These are phyloP conservation scores for Aspergillus phoenicis DNA, from an alignment of 2,329 filamentous ascomycete species.

Conservation along the genomic window DNA sequence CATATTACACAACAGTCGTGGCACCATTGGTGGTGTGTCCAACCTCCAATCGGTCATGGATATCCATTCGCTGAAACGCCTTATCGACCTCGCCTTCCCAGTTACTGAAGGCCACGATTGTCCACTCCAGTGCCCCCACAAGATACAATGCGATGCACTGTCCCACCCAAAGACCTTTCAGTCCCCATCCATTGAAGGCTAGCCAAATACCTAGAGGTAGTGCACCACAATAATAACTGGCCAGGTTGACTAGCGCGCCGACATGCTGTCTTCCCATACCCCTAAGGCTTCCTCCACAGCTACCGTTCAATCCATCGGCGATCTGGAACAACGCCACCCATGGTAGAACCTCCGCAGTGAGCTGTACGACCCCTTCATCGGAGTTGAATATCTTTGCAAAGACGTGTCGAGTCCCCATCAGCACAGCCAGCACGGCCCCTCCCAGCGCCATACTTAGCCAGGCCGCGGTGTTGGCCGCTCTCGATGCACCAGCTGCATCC, in stretches of 20 bases:
- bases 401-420: conserved; percentile 71
- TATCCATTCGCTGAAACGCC: conserved; percentile 71
- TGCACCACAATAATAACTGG: conserved; percentile 82
- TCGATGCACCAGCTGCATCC: conserved; percentile 65
- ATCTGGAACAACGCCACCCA: conserved; percentile 90
- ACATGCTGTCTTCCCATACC: conserved; percentile 88
- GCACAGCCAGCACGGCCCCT: conserved; percentile 63
- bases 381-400: conserved; percentile 83
- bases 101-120: conserved; percentile 73
- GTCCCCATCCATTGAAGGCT: conserved; percentile 82
- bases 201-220: conserved; percentile 80
- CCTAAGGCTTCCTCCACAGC: conserved; percentile 76
- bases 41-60: conserved; percentile 32
- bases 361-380: conserved; percentile 68
- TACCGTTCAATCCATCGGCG: conserved; percentile 82
- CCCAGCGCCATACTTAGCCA: conserved; percentile 72
- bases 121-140: conserved; percentile 77
- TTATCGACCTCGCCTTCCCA: conserved; percentile 74
- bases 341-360: conserved; percentile 80
- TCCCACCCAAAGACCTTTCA: conserved; percentile 79
- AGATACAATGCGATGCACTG: conserved; percentile 80
- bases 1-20: conserved; percentile 2
- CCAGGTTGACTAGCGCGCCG: conserved; percentile 76
- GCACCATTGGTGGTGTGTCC: conserved; percentile 14
- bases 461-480: conserved; percentile 75